Conservation (phyloP, 129 eudicot genomes). For the Deinandra increscens region DNA sequence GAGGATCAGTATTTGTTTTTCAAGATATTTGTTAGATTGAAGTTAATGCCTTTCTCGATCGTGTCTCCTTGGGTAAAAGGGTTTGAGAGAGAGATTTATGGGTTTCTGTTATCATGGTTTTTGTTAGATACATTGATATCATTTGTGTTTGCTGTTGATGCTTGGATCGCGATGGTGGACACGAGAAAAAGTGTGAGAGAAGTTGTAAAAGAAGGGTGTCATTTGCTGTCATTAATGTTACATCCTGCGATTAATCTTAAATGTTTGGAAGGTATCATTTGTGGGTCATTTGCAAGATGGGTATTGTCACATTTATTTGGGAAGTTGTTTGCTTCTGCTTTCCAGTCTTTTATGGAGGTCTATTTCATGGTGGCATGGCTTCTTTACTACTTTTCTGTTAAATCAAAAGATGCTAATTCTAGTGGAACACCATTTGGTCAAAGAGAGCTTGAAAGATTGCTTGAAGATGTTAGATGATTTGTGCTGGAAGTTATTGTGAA, state of each 20-base stretch:
- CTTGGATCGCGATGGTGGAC: conserved; percentile 88
- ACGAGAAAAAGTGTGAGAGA: conserved; percentile 81
- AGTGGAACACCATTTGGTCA: conserved; percentile 70
- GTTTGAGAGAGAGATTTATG: conserved; percentile 59
- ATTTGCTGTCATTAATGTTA: conserved; percentile 59
- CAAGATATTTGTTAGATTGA: conserved; percentile 86
- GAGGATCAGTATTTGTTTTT: conserved; percentile 90
- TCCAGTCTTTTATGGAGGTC: conserved; percentile 82
- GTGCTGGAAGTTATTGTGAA: conserved; percentile 20
- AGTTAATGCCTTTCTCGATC: conserved; percentile 90
- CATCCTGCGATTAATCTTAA: conserved; percentile 69
- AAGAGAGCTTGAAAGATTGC: conserved; percentile 72
- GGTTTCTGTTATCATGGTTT: conserved; percentile 73
- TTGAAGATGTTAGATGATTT: conserved; percentile 61
- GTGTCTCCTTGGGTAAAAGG: conserved; percentile 68
- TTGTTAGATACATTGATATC: conserved; percentile 65
- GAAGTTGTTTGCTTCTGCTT: conserved; percentile 54
- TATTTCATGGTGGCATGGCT: conserved; percentile 93
- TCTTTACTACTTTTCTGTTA: conserved; percentile 71
- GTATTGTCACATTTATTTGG: conserved; percentile 51
- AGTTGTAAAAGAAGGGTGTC: conserved; percentile 85
- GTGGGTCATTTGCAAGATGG: conserved; percentile 79
- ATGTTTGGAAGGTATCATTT: conserved; percentile 68
- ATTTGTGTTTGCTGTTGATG: conserved; percentile 75
- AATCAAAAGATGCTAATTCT: conserved; percentile 63